Percentiles rank a stretch among this genome's conserved stretches.
phyloP scores from a whole-genome alignment of 495 filamentous ascomycete genomes.

The Xylaria cubensis region DNA sequence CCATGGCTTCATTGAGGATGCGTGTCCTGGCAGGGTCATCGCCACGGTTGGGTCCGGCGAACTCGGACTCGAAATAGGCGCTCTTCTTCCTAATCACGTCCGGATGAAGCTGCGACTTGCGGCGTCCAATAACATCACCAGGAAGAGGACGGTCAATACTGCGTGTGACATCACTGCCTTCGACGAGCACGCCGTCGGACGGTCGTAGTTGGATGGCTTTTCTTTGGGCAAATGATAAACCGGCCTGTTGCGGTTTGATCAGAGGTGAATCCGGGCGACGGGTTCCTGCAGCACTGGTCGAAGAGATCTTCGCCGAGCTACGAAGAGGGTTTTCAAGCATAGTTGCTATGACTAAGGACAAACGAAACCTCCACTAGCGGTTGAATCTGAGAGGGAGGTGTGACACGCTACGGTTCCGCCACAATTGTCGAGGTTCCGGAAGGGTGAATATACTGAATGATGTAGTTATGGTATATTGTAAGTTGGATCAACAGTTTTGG shows the following conservation, averaged over 20 bases:
- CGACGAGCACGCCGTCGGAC: conserved; percentile 49
- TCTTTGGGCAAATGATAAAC: conserved; percentile 49
- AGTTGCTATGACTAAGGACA: neutral
- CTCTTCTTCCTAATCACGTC: conserved; percentile 51
- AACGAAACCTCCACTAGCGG: neutral
- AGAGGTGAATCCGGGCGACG: conserved; percentile 1
- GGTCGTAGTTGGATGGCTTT: conserved; percentile 46
- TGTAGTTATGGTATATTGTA: neutral
- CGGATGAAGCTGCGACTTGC: conserved; percentile 38
- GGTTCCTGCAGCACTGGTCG: neutral
- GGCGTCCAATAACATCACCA: conserved; percentile 42
- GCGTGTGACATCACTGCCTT: conserved; percentile 46
- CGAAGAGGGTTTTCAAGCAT: conserved; percentile 21
- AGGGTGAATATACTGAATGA: neutral
- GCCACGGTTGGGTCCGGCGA: conserved; percentile 43
- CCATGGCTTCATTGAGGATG: conserved; percentile 68
- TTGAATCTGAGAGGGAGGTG: neutral
- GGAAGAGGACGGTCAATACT: conserved; percentile 46
- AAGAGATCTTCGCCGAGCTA: neutral
- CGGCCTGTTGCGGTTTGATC: neutral
- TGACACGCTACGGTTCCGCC: neutral
- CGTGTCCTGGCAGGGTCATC: conserved; percentile 59
- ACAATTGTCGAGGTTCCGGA: neutral
- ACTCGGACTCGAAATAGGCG: conserved; percentile 56
- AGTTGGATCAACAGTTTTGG: neutral